Evolutionary conservation across 441 rosid species (phyloP).

Genomic region (Brassica hybrid): DNA sequence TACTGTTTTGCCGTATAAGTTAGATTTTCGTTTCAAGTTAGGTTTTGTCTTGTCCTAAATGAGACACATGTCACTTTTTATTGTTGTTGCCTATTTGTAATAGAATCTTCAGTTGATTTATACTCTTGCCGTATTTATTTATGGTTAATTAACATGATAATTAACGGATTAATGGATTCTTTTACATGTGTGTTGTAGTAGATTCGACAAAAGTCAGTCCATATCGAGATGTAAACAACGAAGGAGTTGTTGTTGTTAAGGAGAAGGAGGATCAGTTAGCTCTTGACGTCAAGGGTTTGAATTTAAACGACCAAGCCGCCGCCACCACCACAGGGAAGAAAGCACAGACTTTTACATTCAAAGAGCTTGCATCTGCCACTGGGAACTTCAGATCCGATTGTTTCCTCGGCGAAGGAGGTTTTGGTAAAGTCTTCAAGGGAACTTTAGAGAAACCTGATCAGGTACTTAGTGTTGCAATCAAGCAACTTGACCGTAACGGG

Average conservation of each 20-base stretch:
- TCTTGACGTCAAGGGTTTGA: constrained; percentile 51
- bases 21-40: constrained; percentile 18
- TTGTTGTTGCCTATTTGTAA: neutral
- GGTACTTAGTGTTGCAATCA: constrained; percentile 76
- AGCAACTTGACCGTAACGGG: constrained; percentile 71
- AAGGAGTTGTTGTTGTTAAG: constrained; percentile 38
- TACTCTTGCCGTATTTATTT: constrained; percentile 16
- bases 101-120: constrained; percentile 27
- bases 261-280: constrained; percentile 54
- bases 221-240: constrained; percentile 44
- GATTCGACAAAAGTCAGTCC: constrained; percentile 53
- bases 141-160: constrained; percentile 29
- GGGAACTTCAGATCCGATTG: constrained; percentile 62
- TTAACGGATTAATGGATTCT: constrained; percentile 9
- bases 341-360: constrained; percentile 57
- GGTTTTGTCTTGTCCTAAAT: constrained; percentile 34
- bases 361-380: constrained; percentile 62
- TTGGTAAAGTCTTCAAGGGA: constrained; percentile 82
- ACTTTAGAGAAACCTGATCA: constrained; percentile 54
- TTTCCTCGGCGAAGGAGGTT: constrained; percentile 86
- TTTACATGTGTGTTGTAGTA: constrained; percentile 20
- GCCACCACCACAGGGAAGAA: constrained; percentile 38
- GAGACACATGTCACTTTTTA: constrained; percentile 22
- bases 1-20: constrained; percentile 15
- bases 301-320: constrained; percentile 50